Base-by-base conservation (phyloP, 176 grass and related monocot species). In the Triticum dicoccoides region DNA sequence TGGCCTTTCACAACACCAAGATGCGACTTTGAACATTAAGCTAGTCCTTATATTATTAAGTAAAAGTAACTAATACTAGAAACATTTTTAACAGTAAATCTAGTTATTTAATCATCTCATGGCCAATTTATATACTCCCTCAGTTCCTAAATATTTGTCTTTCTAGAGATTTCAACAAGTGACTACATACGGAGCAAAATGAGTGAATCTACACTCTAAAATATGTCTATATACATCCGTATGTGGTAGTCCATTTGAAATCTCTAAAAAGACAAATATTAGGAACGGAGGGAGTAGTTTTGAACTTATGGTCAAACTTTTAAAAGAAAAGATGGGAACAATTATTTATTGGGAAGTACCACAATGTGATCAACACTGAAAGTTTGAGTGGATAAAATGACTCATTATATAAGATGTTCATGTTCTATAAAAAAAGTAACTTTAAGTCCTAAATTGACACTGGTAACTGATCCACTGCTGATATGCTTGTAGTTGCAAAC, bases 401-500 rank as follows among this genome's bases (percentile, higher is more conserved):
- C 64, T 83, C 25, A 24, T 76, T 52, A 9, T n/a, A 73, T n/a
- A 65, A 51, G 37, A 66, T 34, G 2, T 25, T 35, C 33, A 66
- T 45, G 4, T 27, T 62, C 34, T 83, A 30, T 59, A 44, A 58
- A 65, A 66, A 61, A 83, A 14, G 12, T 27, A 17, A 79, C 34
- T 51, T 72, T 49, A 25, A n/a, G 56, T 81, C 17, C 27, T 47
- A 25, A 11, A 44, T 73, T 9, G 38, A 32, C 5, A 29, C 23
- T 4, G 61, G 12, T 73, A 86, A 69, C 78, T 21, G 2, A 25
- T 89, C 41, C 29, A 71, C n/a, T 3, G 29, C 12, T 90, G 76
- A 72, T 78, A 78, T 45, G 23, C 62, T 71, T 90, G 29, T 81
- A 61, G 51, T 71, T 83, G 54, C 61, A 80, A 74, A 49, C 4